Conservation (phyloP, 345 rosid genomes). For the Barbarea vulgaris region DNA sequence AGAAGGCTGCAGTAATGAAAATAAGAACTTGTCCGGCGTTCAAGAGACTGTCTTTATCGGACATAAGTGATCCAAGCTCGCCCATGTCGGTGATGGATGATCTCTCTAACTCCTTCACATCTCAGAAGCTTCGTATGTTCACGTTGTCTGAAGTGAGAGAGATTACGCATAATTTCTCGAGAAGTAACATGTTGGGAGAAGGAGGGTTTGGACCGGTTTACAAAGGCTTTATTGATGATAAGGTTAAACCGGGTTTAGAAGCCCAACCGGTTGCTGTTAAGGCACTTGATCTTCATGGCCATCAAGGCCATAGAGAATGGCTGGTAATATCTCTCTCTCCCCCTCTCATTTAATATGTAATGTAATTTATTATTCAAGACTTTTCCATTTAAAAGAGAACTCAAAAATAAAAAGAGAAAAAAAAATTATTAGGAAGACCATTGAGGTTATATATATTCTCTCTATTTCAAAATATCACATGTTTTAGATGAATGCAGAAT, state of each 20-base stretch:
- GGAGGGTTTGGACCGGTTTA: slow-evolving; percentile 85
- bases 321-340: slow-evolving; percentile 49
- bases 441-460: neutral
- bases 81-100: slow-evolving; percentile 55
- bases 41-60: slow-evolving; percentile 55
- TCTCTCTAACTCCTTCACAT: slow-evolving; percentile 57
- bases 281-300: slow-evolving; percentile 64
- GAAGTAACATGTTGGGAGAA: slow-evolving; percentile 67
- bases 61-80: slow-evolving; percentile 59
- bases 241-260: slow-evolving; percentile 54
- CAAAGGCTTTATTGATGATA: slow-evolving; percentile 69
- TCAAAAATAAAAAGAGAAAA: neutral
- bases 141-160: slow-evolving; percentile 55
- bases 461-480: too few species aligned
- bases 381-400: too few species aligned
- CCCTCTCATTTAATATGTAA: neutral
- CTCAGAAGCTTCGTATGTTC: slow-evolving; percentile 60
- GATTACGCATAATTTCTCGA: slow-evolving; percentile 53
- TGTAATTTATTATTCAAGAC: neutral
- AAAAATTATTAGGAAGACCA: neutral
- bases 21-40: slow-evolving; percentile 44
- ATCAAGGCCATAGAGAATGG: slow-evolving; percentile 89
- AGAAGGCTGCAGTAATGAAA: slow-evolving; percentile 32
- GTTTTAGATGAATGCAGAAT: too few species aligned
- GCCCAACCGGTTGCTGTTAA: slow-evolving; percentile 83